Percentiles rank a stretch among this genome's conserved stretches.
Conservation (phyloP, 495 filamentous ascomycete genomes). For the Aspergillus nanangensis region DNA sequence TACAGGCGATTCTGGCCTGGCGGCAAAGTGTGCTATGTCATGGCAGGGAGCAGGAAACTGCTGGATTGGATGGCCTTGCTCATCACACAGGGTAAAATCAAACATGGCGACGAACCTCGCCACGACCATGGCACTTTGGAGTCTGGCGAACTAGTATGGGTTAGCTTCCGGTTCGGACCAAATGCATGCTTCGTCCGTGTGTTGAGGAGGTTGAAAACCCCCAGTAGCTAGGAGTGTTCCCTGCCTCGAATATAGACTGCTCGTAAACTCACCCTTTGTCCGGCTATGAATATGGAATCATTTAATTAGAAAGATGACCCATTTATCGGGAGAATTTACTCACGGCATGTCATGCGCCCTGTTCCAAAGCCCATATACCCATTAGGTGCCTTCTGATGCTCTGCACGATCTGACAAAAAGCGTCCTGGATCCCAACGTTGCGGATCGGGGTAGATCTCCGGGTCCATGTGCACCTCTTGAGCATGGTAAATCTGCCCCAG, state of each 20-base stretch:
- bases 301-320: background rate
- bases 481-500: background rate
- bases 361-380: background rate
- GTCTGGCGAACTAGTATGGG: background rate
- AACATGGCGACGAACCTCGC: background rate
- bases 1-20: background rate
- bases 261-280: background rate
- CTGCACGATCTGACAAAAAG: background rate
- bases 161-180: background rate
- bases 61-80: background rate
- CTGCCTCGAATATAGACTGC: background rate
- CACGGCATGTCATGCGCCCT: background rate
- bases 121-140: background rate
- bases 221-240: background rate
- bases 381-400: background rate
- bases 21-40: background rate
- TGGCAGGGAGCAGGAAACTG: background rate
- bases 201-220: too few species aligned
- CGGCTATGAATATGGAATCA: background rate
- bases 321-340: background rate
- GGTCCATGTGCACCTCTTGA: background rate
- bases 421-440: constrained; percentile 5
- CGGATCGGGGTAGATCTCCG: constrained; percentile 1
- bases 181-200: too few species aligned
- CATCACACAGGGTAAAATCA: constrained; percentile 1